Evolutionary conservation across 345 rosid species (phyloP).

Genomic region (Pistacia atlantica): DNA sequence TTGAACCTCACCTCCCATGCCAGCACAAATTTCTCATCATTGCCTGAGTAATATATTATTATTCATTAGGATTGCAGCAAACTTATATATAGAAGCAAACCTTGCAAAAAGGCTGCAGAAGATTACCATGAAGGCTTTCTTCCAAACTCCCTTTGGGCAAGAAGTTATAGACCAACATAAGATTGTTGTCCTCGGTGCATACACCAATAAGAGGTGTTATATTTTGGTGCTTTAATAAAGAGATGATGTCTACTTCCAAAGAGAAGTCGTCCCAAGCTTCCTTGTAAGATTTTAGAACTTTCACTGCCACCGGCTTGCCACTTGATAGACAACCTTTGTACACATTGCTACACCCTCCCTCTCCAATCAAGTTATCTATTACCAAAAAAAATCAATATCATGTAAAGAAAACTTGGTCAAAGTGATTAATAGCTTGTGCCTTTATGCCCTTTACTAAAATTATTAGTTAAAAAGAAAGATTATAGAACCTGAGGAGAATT

Average conservation of each 20-base stretch:
- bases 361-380: constrained; percentile 51
- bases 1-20: constrained; percentile 46
- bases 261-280: constrained; percentile 46
- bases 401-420: background rate
- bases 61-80: background rate
- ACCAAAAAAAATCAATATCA: background rate
- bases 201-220: constrained; percentile 42
- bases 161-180: constrained; percentile 46
- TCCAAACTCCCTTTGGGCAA: constrained; percentile 46
- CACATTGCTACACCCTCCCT: constrained; percentile 55
- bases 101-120: background rate
- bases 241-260: constrained; percentile 41
- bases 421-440: constrained; percentile 7
- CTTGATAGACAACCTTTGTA: constrained; percentile 45
- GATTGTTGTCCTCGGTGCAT: constrained; percentile 34
- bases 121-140: constrained; percentile 49
- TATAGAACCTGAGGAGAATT: constrained; percentile 42
- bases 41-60: constrained; percentile 24
- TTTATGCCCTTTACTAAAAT: background rate
- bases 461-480: background rate
- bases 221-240: constrained; percentile 39
- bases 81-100: background rate
- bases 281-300: constrained; percentile 45
- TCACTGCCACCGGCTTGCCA: constrained; percentile 47
- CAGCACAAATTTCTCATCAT: constrained; percentile 18